Evolutionary conservation across 2,329 filamentous ascomycete genomes (phyloP), one percentile per base, ranked within the genome.

Genomic region (Neodidymelliopsis sp.): DNA sequence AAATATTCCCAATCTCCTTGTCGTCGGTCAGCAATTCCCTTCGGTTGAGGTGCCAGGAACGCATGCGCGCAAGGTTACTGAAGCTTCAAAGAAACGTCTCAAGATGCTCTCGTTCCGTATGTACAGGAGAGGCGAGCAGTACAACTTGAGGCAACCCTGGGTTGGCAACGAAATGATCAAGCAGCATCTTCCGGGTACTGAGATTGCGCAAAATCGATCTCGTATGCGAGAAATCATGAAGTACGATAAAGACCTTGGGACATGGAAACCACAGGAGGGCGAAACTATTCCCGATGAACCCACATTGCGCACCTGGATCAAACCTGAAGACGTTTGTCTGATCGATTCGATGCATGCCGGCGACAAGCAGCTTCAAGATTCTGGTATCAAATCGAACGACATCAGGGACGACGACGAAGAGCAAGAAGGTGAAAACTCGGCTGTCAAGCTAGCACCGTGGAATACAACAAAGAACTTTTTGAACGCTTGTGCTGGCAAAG

Each of bases 301-400:
- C 18, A 84, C 84, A 2, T 87, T 97, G 53, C 87, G 93, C 29
- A 81, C 85, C 18, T 91, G 95, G 87, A 91, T 99, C 60, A 93
- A 92, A 57, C 93, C 94, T 0, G 94, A 99, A 72, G 93, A 97
- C 65, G 90, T 97, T 1, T 97, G 91, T 72, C 75, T 97, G 33
- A 85, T 97, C 22, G 93, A 99, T 69, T 90, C 93, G 0, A 99
- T 97, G 93, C 91, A 97, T 71, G 88, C 97, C 28, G 94, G 94
- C 33, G 86, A 91, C 56, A 91, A 95, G 67, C 89, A 96, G 70
- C 84, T 99, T 22, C 85, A 89, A 56, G 94, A 97, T 72, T 90
- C 94, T 15, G 94, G 94, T 8, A 96, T 93, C 70, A 89, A 90
- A 53, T 79, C 79, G 30, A 80, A 81, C 54, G 81, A 83, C 10